Evolutionary conservation across 768 basidiomycete species (phyloP), one percentile per base, ranked within the genome.

Genomic region (Piloderma croceum): DNA sequence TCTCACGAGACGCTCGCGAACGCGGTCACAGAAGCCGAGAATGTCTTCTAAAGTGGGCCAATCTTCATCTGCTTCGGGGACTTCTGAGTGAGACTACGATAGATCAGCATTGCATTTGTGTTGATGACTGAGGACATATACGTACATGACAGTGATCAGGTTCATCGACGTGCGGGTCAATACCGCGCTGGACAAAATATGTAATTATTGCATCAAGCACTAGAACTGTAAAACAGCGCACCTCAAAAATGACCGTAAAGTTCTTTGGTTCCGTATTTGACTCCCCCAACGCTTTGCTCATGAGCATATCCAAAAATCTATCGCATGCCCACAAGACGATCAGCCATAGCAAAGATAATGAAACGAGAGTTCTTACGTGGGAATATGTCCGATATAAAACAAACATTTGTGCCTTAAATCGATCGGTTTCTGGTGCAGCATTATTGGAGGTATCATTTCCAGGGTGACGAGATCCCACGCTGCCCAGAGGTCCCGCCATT

Each of bases 331-430:
- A 15, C 23, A 36, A 15, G 17, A 22, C 11, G 15, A 36, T 34
- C 11, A 21, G 24, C 33, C 24, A 7, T 11, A 42, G 7, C 2
- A 9, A 3, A n/a, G 38, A 17, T n/a, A 11, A 47, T 20, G n/a
- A n/a, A 35, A 13, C 20, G 29, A 24, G 18, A 38, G n/a, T 43
- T 58, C 75, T 52, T 39, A 80, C 76, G 84, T 87, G 18, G 88
- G 88, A 34, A 94, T 90, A 57, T 94, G 92, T 5, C 92, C 92
- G 31, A 93, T 78, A 58, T 96, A 97, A 65, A 96, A 97, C 17
- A 97, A 66, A 53, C 90, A 92, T 54, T 91, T 90, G 65, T 96
- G 91, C 34, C 92, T 71, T 42, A 97, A 63, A 51, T 93, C 88
- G 52, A 96, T 94, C 1, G 92, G 92, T 56, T 90, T 92, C 51